Evolutionary conservation across 1,139 yeast genomes (phyloP).

Genomic region (Suhomyces anneliseae): DNA sequence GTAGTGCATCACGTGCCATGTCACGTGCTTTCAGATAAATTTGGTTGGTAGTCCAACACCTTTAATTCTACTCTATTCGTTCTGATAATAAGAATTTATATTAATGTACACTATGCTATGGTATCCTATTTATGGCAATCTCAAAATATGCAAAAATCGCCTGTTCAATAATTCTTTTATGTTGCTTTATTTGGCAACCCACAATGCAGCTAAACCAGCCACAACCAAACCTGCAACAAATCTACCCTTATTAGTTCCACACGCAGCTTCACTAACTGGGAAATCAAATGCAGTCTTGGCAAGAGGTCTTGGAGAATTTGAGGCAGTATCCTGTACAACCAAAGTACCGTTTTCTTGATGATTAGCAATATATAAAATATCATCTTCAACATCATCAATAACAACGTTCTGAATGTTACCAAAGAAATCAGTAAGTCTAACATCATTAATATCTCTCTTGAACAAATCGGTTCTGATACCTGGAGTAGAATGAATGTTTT

Average conservation of each 20-base stretch:
- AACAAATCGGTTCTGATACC: slow-evolving; percentile 86
- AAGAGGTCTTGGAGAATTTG: background rate
- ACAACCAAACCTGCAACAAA: slow-evolving; percentile 5
- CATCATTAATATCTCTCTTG: slow-evolving; percentile 64
- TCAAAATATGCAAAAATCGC: too few relatives aligned
- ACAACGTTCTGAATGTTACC: slow-evolving; percentile 89
- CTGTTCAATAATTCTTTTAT: too few relatives aligned
- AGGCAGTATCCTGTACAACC: background rate
- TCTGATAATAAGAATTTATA: too few relatives aligned
- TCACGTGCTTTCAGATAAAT: too few relatives aligned
- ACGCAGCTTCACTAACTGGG: background rate
- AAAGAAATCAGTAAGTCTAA: slow-evolving; percentile 86
- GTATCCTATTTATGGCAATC: too few relatives aligned
- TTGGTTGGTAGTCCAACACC: too few relatives aligned
- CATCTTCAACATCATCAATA: slow-evolving; percentile 57
- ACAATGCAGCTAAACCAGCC: slow-evolving; percentile 2
- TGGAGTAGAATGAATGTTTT: slow-evolving; percentile 85
- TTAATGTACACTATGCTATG: too few relatives aligned
- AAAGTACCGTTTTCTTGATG: slow-evolving; percentile 23
- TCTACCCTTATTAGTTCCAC: slow-evolving; percentile 4
- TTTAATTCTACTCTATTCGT: too few relatives aligned
- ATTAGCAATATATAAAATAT: slow-evolving; percentile 36
- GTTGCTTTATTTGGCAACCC: slow-evolving; percentile 2
- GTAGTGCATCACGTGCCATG: too few relatives aligned
- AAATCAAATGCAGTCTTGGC: slow-evolving; percentile 1